Base-by-base conservation (phyloP, 106 monocot species). In the Acorus gramineus region DNA sequence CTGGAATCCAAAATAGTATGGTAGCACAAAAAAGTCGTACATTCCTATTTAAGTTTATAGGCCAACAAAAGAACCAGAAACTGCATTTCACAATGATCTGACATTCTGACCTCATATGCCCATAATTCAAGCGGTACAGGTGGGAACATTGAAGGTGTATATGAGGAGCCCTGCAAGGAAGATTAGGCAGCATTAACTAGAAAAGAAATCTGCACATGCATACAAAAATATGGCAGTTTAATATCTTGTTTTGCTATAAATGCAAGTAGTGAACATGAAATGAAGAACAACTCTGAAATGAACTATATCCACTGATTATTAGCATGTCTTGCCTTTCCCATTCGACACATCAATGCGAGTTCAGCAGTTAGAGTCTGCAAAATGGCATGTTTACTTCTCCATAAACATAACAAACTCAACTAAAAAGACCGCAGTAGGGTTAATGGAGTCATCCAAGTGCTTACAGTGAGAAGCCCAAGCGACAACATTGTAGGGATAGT, bases 101-200 rank as follows among this genome's bases (percentile, higher is more conserved):
- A 96, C 96, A 85, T 96, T 28, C 28, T 28, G 1, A 96, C 96
- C 87, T 96, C 96, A 65, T 96, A 96, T 67, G 91, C 80, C 96
- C 96, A 96, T 65, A 91, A 50, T 73, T 87, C 87, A 55, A 96
- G 76, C 0, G 91, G 91, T 43, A 53, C 10, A 50, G 79, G 66
- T 59, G 90, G 85, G 55, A 77, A 61, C 73, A 73, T 96, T 47
- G 96, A 80, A 57, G 87, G 78, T 47, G 68, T 74, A 56, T 96
- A 96, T 6, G 64, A 62, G 57, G 85, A 85, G 3, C 96, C 96
- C 96, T 96, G 76, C 54, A 71, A 5, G 44, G 64, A 13, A 13
- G 12, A 13, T 11, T 62, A 5, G 11, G 62, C 6, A 8, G 46
- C 2, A 2, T 8, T 50, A 42, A 50, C 42, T 28, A 8, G 6